phyloP scores from a whole-genome alignment of 2,329 filamentous ascomycete species.

The Simplicillium sp. region DNA sequence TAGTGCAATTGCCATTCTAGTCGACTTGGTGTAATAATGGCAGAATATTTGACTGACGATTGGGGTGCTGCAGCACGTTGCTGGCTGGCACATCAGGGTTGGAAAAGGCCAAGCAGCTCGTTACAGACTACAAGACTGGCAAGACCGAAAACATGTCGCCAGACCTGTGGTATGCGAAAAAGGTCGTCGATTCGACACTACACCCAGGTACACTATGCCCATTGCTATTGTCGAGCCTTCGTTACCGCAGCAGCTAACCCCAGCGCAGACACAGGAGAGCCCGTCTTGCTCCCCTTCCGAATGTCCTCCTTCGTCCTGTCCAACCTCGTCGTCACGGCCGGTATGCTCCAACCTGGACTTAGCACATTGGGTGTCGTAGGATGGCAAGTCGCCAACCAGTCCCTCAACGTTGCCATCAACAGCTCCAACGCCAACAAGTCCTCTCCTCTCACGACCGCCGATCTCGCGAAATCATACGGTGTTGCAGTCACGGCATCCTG shows the following conservation, averaged over 20 bases:
- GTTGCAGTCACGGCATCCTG: constrained; percentile 89
- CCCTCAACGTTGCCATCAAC: constrained; percentile 96
- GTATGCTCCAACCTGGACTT: constrained; percentile 91
- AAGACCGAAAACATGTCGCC: constrained; percentile 73
- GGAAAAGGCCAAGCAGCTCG: constrained; percentile 73
- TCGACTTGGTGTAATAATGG: not conserved
- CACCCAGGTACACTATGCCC: constrained; percentile 64
- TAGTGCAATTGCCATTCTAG: constrained; percentile 28
- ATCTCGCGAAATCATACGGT: constrained; percentile 82
- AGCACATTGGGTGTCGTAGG: constrained; percentile 73
- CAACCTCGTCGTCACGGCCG: constrained; percentile 88
- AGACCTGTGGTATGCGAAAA: constrained; percentile 91
- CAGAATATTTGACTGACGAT: constrained; percentile 1
- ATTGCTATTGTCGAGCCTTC: constrained; percentile 10
- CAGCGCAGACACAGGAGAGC: constrained; percentile 71
- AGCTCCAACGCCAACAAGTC: constrained; percentile 97
- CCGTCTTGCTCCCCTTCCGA: constrained; percentile 88
- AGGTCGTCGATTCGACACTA: constrained; percentile 90
- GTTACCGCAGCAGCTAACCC: not conserved
- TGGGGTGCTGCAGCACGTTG: constrained; percentile 57
- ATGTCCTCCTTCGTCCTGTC: constrained; percentile 95
- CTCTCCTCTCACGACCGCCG: constrained; percentile 70
- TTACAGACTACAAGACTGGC: constrained; percentile 81
- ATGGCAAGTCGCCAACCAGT: constrained; percentile 97
- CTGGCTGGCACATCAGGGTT: constrained; percentile 70